These are phyloP conservation scores for Coemansia sp. DNA, from an alignment of 192 early-diverging fungal species.

Conservation along the genomic window DNA sequence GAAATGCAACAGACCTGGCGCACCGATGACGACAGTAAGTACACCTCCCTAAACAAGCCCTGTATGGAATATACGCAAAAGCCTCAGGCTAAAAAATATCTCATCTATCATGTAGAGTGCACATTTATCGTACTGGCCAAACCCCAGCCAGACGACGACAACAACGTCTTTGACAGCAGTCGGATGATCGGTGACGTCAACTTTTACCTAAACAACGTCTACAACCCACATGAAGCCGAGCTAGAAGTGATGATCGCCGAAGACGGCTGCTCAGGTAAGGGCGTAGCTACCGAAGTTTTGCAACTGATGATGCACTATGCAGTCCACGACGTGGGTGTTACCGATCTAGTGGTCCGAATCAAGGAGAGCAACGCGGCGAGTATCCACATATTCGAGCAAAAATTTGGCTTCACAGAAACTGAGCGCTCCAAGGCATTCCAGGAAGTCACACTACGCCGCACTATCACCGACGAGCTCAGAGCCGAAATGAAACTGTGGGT, in stretches of 20 bases:
- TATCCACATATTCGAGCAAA: conserved; percentile 40
- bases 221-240: conserved; percentile 73
- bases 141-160: not conserved
- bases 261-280: conserved; percentile 18
- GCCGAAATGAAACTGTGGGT: conserved; percentile 8
- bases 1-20: conserved; percentile 93
- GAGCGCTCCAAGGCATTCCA: conserved; percentile 45
- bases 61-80: not conserved
- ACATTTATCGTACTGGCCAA: conserved; percentile 67
- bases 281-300: conserved; percentile 47
- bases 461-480: conserved; percentile 16
- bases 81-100: not conserved
- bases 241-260: conserved; percentile 96
- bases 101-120: conserved; percentile 47
- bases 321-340: conserved; percentile 38
- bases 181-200: conserved; percentile 96
- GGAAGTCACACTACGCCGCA: conserved; percentile 46
- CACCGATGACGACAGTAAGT: conserved; percentile 71
- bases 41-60: not conserved
- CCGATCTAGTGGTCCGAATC: conserved; percentile 52
- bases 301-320: conserved; percentile 54
- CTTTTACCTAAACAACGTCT: conserved; percentile 84
- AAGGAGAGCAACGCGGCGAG: conserved; percentile 47
- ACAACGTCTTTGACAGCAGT: conserved; percentile 19
- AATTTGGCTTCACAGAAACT: conserved; percentile 46